phyloP scores from a whole-genome alignment of 768 basidiomycete genomes.

The Pleurotus sapidus region DNA sequence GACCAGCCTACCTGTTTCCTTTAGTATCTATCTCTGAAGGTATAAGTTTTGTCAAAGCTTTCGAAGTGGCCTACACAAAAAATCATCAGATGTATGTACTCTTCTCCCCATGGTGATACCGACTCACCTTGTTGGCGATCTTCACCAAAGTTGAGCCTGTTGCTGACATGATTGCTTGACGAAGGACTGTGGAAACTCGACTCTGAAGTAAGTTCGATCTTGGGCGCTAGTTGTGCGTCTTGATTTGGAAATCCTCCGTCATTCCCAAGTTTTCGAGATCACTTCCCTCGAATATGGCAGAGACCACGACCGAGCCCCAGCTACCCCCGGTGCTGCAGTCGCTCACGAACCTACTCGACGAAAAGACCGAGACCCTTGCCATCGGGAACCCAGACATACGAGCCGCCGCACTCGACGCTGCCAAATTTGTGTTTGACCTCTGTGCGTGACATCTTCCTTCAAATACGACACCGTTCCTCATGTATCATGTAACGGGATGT shows the following conservation, averaged over 20 bases:
- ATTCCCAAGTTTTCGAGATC: neutral
- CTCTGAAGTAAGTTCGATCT: too few species aligned
- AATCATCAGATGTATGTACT: neutral
- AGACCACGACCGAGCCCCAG: neutral
- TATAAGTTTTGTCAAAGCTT: neutral
- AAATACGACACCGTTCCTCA: neutral
- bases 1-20: neutral
- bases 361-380: constrained; percentile 53
- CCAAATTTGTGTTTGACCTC: constrained; percentile 74
- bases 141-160: constrained; percentile 2
- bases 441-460: constrained; percentile 40
- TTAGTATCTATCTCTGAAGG: neutral
- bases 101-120: neutral
- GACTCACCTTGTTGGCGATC: neutral
- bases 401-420: constrained; percentile 58
- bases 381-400: constrained; percentile 51
- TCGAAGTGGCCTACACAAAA: neutral
- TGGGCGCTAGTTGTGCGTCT: too few species aligned
- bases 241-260: too few species aligned
- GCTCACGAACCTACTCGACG: constrained; percentile 55
- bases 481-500: constrained; percentile 4
- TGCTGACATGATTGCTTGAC: neutral
- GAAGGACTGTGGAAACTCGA: too few species aligned
- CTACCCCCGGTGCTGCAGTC: constrained; percentile 35
- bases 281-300: neutral